Conservation (phyloP, 1,284 basidiomycete species). For the Apiotrichum gracile region DNA sequence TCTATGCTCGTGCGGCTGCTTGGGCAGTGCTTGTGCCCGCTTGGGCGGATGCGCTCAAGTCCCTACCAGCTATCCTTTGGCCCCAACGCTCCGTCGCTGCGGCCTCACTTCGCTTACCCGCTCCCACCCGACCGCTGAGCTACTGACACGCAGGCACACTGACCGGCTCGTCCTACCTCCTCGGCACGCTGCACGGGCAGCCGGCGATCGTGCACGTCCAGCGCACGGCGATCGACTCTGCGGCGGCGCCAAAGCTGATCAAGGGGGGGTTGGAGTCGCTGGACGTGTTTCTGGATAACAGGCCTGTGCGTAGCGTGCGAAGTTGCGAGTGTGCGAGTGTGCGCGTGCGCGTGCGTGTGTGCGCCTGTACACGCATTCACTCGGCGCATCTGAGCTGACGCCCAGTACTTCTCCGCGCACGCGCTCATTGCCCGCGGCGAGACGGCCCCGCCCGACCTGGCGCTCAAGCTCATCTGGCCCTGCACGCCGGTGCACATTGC, state of each 20-base stretch:
- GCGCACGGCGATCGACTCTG: constrained; percentile 53
- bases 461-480: constrained; percentile 67
- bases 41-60: too few species aligned
- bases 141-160: constrained; percentile 51
- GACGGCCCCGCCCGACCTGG: constrained; percentile 33
- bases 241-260: constrained; percentile 25
- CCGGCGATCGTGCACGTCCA: constrained; percentile 59
- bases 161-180: constrained; percentile 51
- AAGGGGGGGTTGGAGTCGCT: constrained; percentile 21
- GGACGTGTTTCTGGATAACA: constrained; percentile 35
- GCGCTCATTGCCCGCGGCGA: constrained; percentile 23
- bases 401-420: constrained; percentile 45
- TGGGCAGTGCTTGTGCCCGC: too few species aligned
- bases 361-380: not conserved
- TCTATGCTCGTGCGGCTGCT: too few species aligned
- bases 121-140: not conserved
- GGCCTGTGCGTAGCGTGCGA: constrained; percentile 25
- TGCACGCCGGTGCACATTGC: constrained; percentile 75
- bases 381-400: not conserved
- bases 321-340: not conserved
- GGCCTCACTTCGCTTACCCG: too few species aligned
- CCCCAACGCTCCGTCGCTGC: not conserved
- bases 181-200: constrained; percentile 46
- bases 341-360: not conserved
- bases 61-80: too few species aligned